Conservation (phyloP, 2,329 filamentous ascomycete genomes). For the Anthostomella pinea region DNA sequence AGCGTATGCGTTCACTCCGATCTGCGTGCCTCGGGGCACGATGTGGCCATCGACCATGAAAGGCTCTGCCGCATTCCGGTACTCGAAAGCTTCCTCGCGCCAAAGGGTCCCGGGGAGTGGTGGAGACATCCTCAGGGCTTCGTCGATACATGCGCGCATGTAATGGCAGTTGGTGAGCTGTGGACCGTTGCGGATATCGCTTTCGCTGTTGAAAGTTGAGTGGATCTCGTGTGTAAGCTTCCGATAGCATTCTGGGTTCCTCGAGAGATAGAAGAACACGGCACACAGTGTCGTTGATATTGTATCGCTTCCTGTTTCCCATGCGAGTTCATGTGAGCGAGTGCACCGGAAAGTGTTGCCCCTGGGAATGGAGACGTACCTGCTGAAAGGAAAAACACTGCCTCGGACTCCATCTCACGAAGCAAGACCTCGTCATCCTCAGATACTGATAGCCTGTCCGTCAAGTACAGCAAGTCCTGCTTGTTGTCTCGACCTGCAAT, state of each 20-base stretch:
- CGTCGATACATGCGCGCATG: no score
- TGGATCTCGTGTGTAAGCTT: conserved; percentile 1
- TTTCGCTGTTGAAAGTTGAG: neutral
- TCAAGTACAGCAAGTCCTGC: conserved; percentile 2
- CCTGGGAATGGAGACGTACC: no score
- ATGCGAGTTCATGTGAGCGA: no score
- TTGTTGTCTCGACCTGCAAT: neutral
- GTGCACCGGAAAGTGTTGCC: no score
- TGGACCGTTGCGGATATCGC: neutral
- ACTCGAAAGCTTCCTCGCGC: neutral
- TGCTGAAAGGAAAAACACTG: conserved; percentile 1
- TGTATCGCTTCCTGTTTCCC: no score
- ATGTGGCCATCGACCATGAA: neutral
- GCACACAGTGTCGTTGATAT: neutral
- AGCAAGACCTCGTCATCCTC: neutral
- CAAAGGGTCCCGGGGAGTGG: neutral
- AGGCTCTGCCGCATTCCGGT: neutral
- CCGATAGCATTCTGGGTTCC: neutral
- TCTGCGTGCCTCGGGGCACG: neutral
- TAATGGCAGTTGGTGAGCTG: neutral
- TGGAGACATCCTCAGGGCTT: conserved; percentile 12
- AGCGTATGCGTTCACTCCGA: neutral
- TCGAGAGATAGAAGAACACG: conserved; percentile 1
- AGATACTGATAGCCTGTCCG: neutral
- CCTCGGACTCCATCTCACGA: conserved; percentile 1